Evolutionary conservation across 192 early-diverging fungal species (phyloP).

Genomic region (Backusella westeae): DNA sequence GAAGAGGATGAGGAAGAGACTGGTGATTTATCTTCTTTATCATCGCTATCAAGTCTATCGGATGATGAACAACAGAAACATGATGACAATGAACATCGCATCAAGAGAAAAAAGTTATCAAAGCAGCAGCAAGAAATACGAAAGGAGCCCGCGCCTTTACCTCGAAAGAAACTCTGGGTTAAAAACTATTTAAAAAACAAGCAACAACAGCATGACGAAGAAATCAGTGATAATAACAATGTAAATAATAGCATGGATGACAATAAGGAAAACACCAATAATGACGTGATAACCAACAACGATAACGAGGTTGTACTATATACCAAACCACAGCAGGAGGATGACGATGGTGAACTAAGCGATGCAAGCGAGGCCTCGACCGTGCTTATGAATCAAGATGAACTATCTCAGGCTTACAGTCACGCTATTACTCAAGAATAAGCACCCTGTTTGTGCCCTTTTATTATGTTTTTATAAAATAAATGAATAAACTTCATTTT

Average conservation of each 20-base stretch:
- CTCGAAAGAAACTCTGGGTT: not conserved
- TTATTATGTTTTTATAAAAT: not conserved
- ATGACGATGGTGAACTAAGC: slow-evolving; percentile 21
- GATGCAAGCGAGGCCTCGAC: slow-evolving; percentile 17
- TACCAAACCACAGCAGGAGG: not conserved
- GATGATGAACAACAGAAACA: not conserved
- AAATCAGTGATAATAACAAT: not conserved
- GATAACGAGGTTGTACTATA: not conserved
- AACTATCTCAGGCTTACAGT: not conserved
- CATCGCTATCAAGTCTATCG: slow-evolving; percentile 11
- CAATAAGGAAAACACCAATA: not conserved
- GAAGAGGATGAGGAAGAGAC: slow-evolving; percentile 1
- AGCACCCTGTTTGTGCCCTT: not conserved
- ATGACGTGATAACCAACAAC: not conserved
- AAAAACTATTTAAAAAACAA: slow-evolving; percentile 1
- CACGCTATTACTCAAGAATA: not conserved
- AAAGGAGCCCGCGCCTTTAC: not conserved
- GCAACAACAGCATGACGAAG: not conserved
- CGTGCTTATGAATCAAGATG: slow-evolving; percentile 8
- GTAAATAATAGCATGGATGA: not conserved
- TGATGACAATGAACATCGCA: not conserved
- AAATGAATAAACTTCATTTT: too few relatives aligned
- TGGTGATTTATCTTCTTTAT: slow-evolving; percentile 7
- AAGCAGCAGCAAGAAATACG: not conserved
- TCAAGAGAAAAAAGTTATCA: not conserved